Evolutionary conservation across 768 basidiomycete genomes (phyloP), one percentile per base, ranked within the genome.

Genomic region (Leccinum truebloodii): DNA sequence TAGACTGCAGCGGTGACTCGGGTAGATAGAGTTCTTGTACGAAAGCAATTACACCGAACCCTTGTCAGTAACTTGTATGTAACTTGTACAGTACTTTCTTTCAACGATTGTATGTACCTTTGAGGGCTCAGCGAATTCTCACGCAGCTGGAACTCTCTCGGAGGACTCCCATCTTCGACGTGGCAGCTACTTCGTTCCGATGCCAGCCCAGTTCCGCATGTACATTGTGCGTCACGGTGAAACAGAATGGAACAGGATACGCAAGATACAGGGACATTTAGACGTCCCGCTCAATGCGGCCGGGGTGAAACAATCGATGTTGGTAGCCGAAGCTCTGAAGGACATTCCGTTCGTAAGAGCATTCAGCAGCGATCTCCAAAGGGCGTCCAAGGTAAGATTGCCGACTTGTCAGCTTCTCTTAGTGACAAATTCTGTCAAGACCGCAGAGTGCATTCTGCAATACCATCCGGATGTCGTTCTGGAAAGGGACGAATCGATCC

Each of bases 181-280:
- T 46, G 8, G 10, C 46, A 54, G 24, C 22, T 30, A 30, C 52
- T 55, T 10, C 26, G 16, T 58, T 54, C 26, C 57, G 44, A 69
- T 74, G 64, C 61, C 77, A 69, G 60, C 69, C 57, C 67, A 76
- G 28, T 79, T 80, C 26, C 78, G 78, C 56, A 64, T 92, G 51
- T 89, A 87, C 69, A 75, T 91, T 62, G 80, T 91, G 53, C 85
- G 91, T 48, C 91, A 93, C 65, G 91, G 89, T 20, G 89, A 93
- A 77, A 93, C 91, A 26, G 80, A 85, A 46, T 86, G 81, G 67
- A 92, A 92, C 72, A 74, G 78, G 55, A 73, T 76, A 6, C 77
- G 78, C 26, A 83, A 89, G 59, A 81, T 90, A 50, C 91, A 94
- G 77, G 92, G 92, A 41, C 92, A 94, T 9, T 66, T 84, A 58